Percentiles rank a stretch among this genome's conserved stretches.
These are phyloP conservation scores for Veloporphyrellus conicus DNA, from an alignment of 1,284 basidiomycete genomes.

Conservation along the genomic window DNA sequence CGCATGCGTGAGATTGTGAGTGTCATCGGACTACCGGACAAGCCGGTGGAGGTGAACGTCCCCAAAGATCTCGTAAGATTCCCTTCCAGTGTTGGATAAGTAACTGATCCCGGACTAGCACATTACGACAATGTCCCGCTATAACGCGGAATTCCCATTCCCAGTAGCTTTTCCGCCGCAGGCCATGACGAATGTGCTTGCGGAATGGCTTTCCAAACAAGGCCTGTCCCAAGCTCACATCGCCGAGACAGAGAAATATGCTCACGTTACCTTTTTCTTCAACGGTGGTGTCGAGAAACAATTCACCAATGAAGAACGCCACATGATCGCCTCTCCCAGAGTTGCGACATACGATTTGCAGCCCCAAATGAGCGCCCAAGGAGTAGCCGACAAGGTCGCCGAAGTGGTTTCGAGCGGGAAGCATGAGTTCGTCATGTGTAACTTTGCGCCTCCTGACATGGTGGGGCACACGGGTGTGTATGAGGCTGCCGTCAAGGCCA, in stretches of 20 bases:
- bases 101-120: conserved; percentile 40
- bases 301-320: conserved; percentile 76
- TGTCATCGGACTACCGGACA: conserved; percentile 77
- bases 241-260: conserved; percentile 94
- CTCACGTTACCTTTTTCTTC: conserved; percentile 95
- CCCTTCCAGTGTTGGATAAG: neutral
- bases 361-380: conserved; percentile 83
- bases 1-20: conserved; percentile 84
- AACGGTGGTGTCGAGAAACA: conserved; percentile 92
- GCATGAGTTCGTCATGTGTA: conserved; percentile 91
- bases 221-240: conserved; percentile 82
- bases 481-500: conserved; percentile 83
- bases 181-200: conserved; percentile 85
- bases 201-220: conserved; percentile 80
- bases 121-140: conserved; percentile 90
- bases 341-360: conserved; percentile 86
- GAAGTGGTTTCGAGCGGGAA: conserved; percentile 68
- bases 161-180: conserved; percentile 84
- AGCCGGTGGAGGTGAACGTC: conserved; percentile 61
- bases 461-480: conserved; percentile 88
- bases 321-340: conserved; percentile 85
- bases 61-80: conserved; percentile 71
- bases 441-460: conserved; percentile 95
- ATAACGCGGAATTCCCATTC: conserved; percentile 87
- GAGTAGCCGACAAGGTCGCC: conserved; percentile 84